These are phyloP conservation scores for Phytophthora niederhauseri DNA, from an alignment of 352 stramenopile species.

Conservation along the genomic window DNA sequence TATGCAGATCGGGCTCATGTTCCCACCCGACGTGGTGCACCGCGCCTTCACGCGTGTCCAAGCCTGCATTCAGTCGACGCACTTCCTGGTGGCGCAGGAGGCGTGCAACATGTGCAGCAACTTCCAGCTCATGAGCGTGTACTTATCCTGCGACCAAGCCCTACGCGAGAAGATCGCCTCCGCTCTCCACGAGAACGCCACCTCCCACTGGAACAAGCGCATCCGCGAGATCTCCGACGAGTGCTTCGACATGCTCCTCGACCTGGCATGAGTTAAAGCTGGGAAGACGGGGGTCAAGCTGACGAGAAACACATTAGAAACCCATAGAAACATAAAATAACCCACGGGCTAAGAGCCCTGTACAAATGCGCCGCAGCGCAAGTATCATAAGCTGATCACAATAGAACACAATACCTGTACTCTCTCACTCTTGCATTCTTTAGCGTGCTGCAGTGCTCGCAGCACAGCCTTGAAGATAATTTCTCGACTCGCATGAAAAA, in stretches of 20 bases:
- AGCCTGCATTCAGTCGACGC: conserved; percentile 61
- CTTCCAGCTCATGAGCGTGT: conserved; percentile 73
- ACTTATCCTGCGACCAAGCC: conserved; percentile 57
- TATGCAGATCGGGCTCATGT: conserved; percentile 58
- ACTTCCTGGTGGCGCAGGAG: conserved; percentile 80
- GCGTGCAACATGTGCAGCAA: conserved; percentile 66
- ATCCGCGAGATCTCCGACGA: conserved; percentile 83
- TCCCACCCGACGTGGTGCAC: conserved; percentile 51
- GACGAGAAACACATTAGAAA: conserved; percentile 31
- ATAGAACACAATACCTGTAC: conserved; percentile 34
- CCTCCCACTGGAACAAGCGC: conserved; percentile 74
- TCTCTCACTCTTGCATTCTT: neutral
- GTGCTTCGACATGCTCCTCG: conserved; percentile 81
- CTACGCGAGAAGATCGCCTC: conserved; percentile 67
- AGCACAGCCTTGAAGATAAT: neutral
- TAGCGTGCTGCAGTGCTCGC: neutral
- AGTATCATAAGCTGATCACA: conserved; percentile 33
- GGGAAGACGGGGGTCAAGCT: neutral
- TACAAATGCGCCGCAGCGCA: conserved; percentile 15
- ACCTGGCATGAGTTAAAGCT: conserved; percentile 55
- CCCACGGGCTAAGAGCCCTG: conserved; percentile 28
- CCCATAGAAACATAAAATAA: conserved; percentile 38
- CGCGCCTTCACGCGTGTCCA: conserved; percentile 59
- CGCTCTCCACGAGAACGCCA: conserved; percentile 70
- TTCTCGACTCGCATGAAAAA: neutral